Evolutionary conservation across 208 protist genomes (phyloP), one percentile per base, ranked within the genome.

Genomic region (Leishmania arabica): DNA sequence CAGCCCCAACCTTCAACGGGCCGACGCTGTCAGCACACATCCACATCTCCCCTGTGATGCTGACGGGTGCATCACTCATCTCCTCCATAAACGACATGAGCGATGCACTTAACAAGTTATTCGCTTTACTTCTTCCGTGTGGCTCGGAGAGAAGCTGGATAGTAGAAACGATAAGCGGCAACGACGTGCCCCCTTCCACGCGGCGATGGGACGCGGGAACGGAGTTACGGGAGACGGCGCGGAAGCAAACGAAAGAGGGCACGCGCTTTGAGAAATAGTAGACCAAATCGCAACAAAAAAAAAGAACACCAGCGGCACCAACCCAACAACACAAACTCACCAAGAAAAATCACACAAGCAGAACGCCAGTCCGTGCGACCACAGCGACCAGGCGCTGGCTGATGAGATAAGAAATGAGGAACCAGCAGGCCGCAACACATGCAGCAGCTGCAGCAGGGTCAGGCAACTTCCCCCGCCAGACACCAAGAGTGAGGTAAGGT

Each of bases 21-120:
- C 90, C 90, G 17, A 81, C 60, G 65, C 90, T 90, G 71, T 96
- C 89, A 19, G 91, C 94, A 34, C 90, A 96, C 74, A 96, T 69
- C 91, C 94, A 96, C 84, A 95, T 77, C 79, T 97, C 92, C 17
- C 91, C 90, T 54, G 80, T 90, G 81, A 96, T 95, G 75, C 86
- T 90, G 76, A 95, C 89, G 9, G 91, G 80, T 45, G 85, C 88
- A 81, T 93, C 88, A 31, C 84, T 80, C n/a, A 89, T 75, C 24
- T 90, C 78, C 54, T 91, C 81, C 31, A 79, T 66, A 24, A 82
- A 77, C 65, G 66, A 80, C 72, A 84, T 78, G 72, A 42, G 49
- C 31, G n/a, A 34, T n/a, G 34, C 51, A 45, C 31, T 13, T 11
- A 8, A 13, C 24, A 24, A 19, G 17, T 51, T 51, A 27, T 34